Evolutionary conservation across 208 protist species (phyloP), one percentile per base, ranked within the genome.

Genomic region (Crithidia sp.): DNA sequence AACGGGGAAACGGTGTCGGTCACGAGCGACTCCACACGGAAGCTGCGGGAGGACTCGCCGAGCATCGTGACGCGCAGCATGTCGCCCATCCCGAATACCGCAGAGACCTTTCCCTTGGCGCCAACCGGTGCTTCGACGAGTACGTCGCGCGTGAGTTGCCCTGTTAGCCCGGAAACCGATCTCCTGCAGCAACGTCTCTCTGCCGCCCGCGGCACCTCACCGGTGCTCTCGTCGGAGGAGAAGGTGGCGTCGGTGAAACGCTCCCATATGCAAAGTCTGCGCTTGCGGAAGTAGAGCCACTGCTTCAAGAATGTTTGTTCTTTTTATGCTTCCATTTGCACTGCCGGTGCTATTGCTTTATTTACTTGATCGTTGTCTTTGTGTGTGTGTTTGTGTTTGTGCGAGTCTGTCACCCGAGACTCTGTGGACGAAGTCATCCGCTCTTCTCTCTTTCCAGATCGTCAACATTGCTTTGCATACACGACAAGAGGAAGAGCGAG

Each of bases 171-270:
- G 28, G 39, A 17, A 16, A 16, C n/a, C 2, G 9, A 3, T 12
- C 37, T 9, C 41, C 2, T 61, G 52, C 65, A 70, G 43, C 52
- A 59, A 41, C 65, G 65, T 6, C 65, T 70, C 0, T 70, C 65
- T 5, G 49, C 4, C 16, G 19, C 19, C 5, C 10, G 53, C 1
- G 3, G 41, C 0, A n/a, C 65, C 47, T 41, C n/a, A 19, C 65
- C 65, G 37, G 53, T 61, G 54, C 53, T 70, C 19, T 37, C 65
- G 52, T 70, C 65, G 17, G 54, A 57, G 5, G 65, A 70, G 19
- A 59, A 61, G 13, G 65, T 70, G 39, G 16, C 40, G 6, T 12
- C 53, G 14, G 53, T 61, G 41, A 59, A 59, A 9, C 65, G 65
- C 2, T 6, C 14, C 3, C 37, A 44, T 16, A 16, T 10, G 59